Evolutionary conservation across 2,329 filamentous ascomycete species (phyloP), one percentile per base, ranked within the genome.

Genomic region (Aspergillus fructus): DNA sequence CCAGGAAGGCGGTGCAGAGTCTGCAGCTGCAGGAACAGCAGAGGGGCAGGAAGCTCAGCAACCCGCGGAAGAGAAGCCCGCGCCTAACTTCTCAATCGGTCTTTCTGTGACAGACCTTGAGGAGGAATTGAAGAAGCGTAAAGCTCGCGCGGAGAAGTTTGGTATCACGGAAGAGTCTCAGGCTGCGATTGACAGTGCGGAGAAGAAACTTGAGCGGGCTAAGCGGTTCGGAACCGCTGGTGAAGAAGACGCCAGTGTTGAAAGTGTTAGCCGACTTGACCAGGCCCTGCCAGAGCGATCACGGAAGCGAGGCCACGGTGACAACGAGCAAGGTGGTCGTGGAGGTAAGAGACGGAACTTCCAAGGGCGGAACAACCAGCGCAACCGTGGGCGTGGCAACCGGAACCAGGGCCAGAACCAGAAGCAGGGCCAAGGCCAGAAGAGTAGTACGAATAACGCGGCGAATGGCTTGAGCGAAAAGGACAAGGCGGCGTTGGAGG

Each of bases 131-230:
- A 74, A 70, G 55, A 80, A 79, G 69, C 77, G 79, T 59, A 79
- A 78, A 65, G 74, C 75, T 39, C 77, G 79, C 51, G 79, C 79
- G 12, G 78, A 76, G 60, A 78, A 79, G 57, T 81, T 81, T 61
- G 78, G 78, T 19, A 74, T 77, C 39, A 70, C 72, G n/a, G 74
- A 77, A 56, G 74, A 76, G 21, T 63, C 72, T 1, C 68, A 74
- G 53, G 69, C 72, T 13, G 71, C 70, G 2, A 61, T 73, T 43
- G 69, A 70, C 49, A 78, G 79, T 52, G 75, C 77, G 12, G 69
- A 75, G 59, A 80, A 78, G 66, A 69, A 74, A 13, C 59, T 79
- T 17, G 73, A 79, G 57, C 73, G 79, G 27, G 78, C 78, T 4
- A 79, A 80, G 67, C 74, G 77, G 15, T 81, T 81, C 53, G 77